Evolutionary conservation across 2,329 filamentous ascomycete genomes (phyloP).

Genomic region (Epichloe brachyelytri): DNA sequence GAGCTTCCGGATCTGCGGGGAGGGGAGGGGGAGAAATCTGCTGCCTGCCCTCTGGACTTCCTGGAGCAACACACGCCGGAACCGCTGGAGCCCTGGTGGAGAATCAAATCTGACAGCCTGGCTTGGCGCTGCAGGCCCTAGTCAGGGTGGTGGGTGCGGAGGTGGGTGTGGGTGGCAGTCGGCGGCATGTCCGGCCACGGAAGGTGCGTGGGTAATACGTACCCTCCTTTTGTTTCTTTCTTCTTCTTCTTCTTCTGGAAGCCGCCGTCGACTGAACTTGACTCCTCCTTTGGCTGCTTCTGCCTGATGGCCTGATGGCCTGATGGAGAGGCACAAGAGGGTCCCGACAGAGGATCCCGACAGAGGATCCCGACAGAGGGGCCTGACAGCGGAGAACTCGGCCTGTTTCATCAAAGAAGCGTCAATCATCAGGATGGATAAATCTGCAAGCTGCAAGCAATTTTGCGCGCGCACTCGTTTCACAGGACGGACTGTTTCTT

Average conservation of each 20-base stretch:
- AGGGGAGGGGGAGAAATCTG: too few species aligned
- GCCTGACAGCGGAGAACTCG: not conserved
- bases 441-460: not conserved
- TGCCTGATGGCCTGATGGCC: not conserved
- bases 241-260: slow-evolving; percentile 2
- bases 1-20: too few species aligned
- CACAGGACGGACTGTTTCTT: too few species aligned
- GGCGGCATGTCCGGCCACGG: slow-evolving; percentile 1
- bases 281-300: not conserved
- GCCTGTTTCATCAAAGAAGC: not conserved
- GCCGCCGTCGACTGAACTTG: not conserved
- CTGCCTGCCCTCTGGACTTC: not conserved
- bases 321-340: not conserved
- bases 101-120: slow-evolving; percentile 4
- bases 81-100: not conserved
- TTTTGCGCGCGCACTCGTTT: too few species aligned
- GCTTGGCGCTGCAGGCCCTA: not conserved
- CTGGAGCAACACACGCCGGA: not conserved
- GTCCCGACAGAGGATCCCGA: not conserved
- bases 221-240: not conserved
- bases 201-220: not conserved
- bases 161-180: not conserved
- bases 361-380: not conserved
- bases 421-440: too few species aligned
- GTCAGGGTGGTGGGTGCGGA: not conserved